Base-by-base conservation (phyloP, 176 grass and related monocot species). In the Luzula sylvatica region DNA sequence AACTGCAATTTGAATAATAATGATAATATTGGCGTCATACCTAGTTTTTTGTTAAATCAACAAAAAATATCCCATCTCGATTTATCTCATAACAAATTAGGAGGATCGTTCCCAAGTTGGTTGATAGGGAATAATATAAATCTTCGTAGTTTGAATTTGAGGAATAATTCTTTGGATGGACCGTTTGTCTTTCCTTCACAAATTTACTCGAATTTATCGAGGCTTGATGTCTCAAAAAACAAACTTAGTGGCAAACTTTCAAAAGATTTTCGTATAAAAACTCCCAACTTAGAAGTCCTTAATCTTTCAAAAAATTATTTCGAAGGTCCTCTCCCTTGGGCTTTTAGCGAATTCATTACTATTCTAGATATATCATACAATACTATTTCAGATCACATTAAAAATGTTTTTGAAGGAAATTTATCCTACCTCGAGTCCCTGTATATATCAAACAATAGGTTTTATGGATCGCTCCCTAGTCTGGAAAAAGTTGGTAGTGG, bases 1-100 rank as follows among this genome's bases (percentile, higher is more conserved):
- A 60, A 68, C 16, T 75, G 63, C 21, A 60, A 68, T 23, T 44
- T 75, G 9, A 74, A 74, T 74, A 38, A 1, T 1, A 69, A 35
- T 14, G 1, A 35, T 35, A 35, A 35, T 35, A 35, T 42, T 30
- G 26, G 7, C 1, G 21, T 7, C 28, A 7, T 68, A 15, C 62
- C 23, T 21, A 52, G 53, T 18, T 68, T 68, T 14, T 35, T 68
- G 3, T 68, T 16, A 12, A 64, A 60, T 44, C 63, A 75, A 4
- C 42, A 60, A 28, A n/a, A 18, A 45, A 7, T 72, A 20, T 15
- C 15, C n/a, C 50, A 9, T 4, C 38, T 75, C 28, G 72, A 75
- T 38, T 40, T 68, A 16, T 75, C 42, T 1, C 26, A 45, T 16
- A 53, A 75, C 42, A 35, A 53, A 20, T 50, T 71, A 60, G 40